phyloP scores from a whole-genome alignment of 345 rosid species.

The Viola odorata region DNA sequence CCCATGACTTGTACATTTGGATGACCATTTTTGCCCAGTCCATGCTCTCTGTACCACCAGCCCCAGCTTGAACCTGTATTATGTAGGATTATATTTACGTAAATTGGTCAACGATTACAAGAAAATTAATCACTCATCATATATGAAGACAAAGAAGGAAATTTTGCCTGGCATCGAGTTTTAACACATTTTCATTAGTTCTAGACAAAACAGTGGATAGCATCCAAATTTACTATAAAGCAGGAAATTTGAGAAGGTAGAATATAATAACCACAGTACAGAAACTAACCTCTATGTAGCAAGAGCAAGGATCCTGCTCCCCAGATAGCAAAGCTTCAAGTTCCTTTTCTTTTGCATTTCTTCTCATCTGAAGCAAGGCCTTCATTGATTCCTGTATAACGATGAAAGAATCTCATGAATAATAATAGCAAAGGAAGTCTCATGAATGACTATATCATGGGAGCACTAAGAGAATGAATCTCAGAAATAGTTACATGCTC shows the following conservation, averaged over 20 bases:
- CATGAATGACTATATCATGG: too few relatives aligned
- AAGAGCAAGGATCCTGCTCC: slow-evolving; percentile 72
- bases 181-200: neutral
- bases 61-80: slow-evolving; percentile 90
- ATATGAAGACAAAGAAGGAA: neutral
- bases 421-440: neutral
- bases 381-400: slow-evolving; percentile 57
- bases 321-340: slow-evolving; percentile 82
- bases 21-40: slow-evolving; percentile 98
- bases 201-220: neutral
- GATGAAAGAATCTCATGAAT: slow-evolving; percentile 6
- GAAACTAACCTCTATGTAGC: slow-evolving; percentile 72
- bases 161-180: neutral
- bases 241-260: slow-evolving; percentile 11
- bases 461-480: neutral
- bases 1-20: slow-evolving; percentile 90
- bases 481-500: neutral
- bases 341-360: slow-evolving; percentile 72
- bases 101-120: slow-evolving; percentile 1
- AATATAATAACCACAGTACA: neutral
- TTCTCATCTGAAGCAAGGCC: slow-evolving; percentile 73
- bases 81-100: slow-evolving; percentile 11
- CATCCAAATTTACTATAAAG: slow-evolving; percentile 1
- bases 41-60: slow-evolving; percentile 98
- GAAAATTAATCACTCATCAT: neutral